Evolutionary conservation across 306 rosid species (phyloP).

Genomic region (Malus orientalis): DNA sequence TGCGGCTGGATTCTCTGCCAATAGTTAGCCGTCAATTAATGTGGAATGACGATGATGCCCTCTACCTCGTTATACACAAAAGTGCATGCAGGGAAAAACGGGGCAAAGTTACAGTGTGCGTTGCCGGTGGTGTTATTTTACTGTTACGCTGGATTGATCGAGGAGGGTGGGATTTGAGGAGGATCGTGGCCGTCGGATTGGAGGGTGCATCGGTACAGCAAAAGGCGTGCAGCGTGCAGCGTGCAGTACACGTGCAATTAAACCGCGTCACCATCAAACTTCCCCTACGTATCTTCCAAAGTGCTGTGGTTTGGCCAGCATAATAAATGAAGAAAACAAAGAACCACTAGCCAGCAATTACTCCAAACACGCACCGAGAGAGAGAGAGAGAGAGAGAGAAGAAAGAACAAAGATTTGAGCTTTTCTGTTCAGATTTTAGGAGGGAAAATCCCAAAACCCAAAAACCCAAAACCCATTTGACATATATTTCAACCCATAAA

Average conservation of each 20-base stretch:
- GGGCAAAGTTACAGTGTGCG: neutral
- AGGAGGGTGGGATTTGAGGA: no score
- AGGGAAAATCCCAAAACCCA: slow-evolving; percentile 13
- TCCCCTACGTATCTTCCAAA: slow-evolving; percentile 11
- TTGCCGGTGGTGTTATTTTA: neutral
- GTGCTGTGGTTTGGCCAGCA: slow-evolving; percentile 27
- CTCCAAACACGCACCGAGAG: neutral
- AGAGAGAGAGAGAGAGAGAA: neutral
- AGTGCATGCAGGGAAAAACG: neutral
- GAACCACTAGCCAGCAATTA: slow-evolving; percentile 11
- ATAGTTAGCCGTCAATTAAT: slow-evolving; percentile 13
- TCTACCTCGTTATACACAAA: slow-evolving; percentile 10
- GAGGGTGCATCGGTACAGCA: neutral
- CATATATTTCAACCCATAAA: neutral
- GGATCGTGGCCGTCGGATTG: no score
- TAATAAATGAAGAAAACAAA: slow-evolving; percentile 20
- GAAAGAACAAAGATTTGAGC: neutral
- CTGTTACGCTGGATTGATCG: no score
- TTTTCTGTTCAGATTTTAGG: slow-evolving; percentile 6
- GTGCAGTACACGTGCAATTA: neutral
- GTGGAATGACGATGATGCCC: slow-evolving; percentile 7
- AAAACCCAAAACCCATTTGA: neutral
- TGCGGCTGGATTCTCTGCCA: slow-evolving; percentile 33
- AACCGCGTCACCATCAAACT: slow-evolving; percentile 16
- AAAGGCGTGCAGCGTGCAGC: neutral